Conservation (phyloP, 257 asterid genomes). For the Solanum okadae region DNA sequence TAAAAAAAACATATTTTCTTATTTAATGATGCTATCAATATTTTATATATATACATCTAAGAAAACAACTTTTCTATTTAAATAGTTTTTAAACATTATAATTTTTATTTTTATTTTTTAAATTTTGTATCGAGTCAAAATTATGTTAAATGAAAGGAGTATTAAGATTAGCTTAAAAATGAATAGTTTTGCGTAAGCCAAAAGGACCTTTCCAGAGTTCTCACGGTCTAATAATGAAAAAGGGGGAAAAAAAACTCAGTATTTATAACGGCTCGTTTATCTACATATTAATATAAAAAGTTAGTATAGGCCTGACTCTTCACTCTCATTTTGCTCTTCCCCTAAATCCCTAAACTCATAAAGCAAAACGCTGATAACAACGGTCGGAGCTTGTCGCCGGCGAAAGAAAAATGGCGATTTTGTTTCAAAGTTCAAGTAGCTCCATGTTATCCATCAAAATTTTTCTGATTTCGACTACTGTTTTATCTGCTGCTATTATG, state of each 20-base stretch:
- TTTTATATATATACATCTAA: too few species aligned
- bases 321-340: neutral
- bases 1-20: too few species aligned
- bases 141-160: too few species aligned
- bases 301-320: neutral
- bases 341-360: neutral
- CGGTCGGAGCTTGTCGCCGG: neutral
- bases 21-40: too few species aligned
- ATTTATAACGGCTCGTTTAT: neutral
- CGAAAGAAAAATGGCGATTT: slow-evolving; percentile 10
- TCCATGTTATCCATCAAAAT: slow-evolving; percentile 22
- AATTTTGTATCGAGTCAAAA: too few species aligned
- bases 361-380: neutral
- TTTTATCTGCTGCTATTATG: slow-evolving; percentile 50
- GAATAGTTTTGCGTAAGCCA: neutral
- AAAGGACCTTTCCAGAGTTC: neutral
- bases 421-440: slow-evolving; percentile 8
- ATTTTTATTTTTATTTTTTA: too few species aligned
- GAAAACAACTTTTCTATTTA: too few species aligned
- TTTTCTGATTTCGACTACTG: slow-evolving; percentile 39
- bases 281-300: neutral
- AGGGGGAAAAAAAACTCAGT: neutral
- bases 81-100: too few species aligned
- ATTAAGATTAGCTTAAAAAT: neutral
- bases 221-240: neutral